Evolutionary conservation across 352 stramenopile species (phyloP).

Genomic region (Hyaloperonospora arabidopsidis): DNA sequence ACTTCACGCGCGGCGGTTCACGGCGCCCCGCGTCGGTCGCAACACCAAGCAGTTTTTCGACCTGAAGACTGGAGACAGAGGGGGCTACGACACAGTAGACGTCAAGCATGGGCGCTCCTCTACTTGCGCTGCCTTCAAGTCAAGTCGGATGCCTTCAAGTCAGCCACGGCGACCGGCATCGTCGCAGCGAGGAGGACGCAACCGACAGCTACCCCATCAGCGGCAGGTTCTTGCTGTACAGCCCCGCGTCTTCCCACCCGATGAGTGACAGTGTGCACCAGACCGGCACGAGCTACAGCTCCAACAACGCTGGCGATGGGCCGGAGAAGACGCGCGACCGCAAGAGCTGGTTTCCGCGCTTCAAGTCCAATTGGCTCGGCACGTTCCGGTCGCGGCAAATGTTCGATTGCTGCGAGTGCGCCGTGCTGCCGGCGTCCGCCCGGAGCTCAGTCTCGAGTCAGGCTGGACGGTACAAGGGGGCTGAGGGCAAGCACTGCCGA

Average conservation of each 20-base stretch:
- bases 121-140: constrained; percentile 17
- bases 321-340: constrained; percentile 83
- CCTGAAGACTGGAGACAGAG: no score
- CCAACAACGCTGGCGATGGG: constrained; percentile 65
- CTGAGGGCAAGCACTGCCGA: constrained; percentile 73
- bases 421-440: constrained; percentile 32
- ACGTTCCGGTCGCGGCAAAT: constrained; percentile 83
- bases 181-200: neutral
- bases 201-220: neutral
- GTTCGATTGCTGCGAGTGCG: constrained; percentile 80
- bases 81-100: no score
- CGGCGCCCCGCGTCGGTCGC: no score
- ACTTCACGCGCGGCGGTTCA: neutral
- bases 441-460: constrained; percentile 20
- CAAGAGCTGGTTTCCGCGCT: constrained; percentile 83
- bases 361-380: constrained; percentile 85
- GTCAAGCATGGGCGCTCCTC: constrained; percentile 27
- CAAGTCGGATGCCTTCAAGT: neutral
- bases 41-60: no score
- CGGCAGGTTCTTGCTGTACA: neutral
- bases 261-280: constrained; percentile 43
- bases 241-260: neutral
- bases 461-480: constrained; percentile 59
- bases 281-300: constrained; percentile 53
- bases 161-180: no score